Evolutionary conservation across 768 basidiomycete species (phyloP).

Genomic region (Pholiota conissans): DNA sequence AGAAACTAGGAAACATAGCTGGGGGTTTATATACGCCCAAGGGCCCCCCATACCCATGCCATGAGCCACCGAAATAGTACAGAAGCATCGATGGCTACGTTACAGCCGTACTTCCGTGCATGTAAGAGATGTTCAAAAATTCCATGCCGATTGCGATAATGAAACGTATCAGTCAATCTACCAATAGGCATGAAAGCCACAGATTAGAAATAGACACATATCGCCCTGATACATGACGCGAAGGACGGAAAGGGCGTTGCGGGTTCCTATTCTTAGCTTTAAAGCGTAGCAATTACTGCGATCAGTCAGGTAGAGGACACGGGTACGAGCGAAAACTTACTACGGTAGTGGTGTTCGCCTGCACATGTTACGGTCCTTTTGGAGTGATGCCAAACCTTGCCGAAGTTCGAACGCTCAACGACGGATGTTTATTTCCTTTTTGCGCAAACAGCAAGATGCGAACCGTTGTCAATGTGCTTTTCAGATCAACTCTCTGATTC

Average conservation of each 20-base stretch:
- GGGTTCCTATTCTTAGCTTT: too few relatives aligned
- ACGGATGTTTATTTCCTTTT: neutral
- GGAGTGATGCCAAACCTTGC: too few relatives aligned
- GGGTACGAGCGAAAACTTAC: too few relatives aligned
- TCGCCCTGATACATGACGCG: too few relatives aligned
- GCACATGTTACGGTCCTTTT: too few relatives aligned
- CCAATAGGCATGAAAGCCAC: too few relatives aligned
- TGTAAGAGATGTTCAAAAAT: neutral
- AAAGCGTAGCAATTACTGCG: too few relatives aligned
- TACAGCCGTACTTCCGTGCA: neutral
- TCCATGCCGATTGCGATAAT: neutral
- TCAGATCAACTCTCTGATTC: neutral
- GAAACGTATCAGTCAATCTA: neutral
- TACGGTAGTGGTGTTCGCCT: too few relatives aligned
- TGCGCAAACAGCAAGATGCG: neutral
- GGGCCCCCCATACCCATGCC: neutral
- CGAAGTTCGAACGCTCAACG: too few relatives aligned
- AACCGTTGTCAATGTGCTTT: neutral
- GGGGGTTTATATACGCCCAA: conserved; percentile 16
- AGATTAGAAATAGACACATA: too few relatives aligned
- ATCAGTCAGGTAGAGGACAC: too few relatives aligned
- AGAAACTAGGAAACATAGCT: conserved; percentile 7
- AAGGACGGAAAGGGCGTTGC: too few relatives aligned
- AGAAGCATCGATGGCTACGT: neutral
- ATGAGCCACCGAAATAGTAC: neutral